Evolutionary conservation across 371 early-diverging fungal species (phyloP), one percentile per base, ranked within the genome.

Genomic region (Polyrhizophydium stewartii): DNA sequence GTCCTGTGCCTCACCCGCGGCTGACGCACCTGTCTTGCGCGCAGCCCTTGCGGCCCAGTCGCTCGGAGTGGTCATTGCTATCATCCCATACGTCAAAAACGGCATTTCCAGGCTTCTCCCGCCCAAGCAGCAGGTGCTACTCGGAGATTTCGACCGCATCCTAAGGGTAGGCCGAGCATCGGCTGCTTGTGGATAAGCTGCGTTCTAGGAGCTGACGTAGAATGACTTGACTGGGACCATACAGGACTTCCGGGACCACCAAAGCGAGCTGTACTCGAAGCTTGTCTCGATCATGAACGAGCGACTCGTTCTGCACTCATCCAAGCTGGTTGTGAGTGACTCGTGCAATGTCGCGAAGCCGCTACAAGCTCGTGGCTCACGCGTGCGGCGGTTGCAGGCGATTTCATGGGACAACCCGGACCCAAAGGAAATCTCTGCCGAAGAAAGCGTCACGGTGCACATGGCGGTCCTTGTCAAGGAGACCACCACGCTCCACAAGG

Each of bases 231-330:
- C 16, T 43, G 43, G 17, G 17, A 43, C 22, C 33, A 24, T 28
- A 56, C 49, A 81, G 66, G 97, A 97, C 63, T 94, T 87, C 63
- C 67, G 72, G 40, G 87, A 92, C 30, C 96, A 97, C 70, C 96
- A 94, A 73, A 70, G 72, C 16, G 93, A 94, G 62, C 80, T 97
- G 64, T 91, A 92, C 63, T 70, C 77, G 24, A 96, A 96, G 61
- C 73, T 97, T 24, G 87, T 95, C 1, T 76, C 88, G 1, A 95
- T 96, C 57, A 96, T 97, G 97, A 80, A 89, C 21, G 96, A 96
- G 55, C 78, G 94, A 25, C 83, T 93, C 32, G 70, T 74, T n/a
- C 76, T 87, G 28, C 94, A 96, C 61, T 77, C 84, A 25, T 78
- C 81, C 27, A 76, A 82, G 47, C 79, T 93, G 60, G 76, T 78